Conservation (phyloP, 2,329 filamentous ascomycete species). For the Capronia americana region DNA sequence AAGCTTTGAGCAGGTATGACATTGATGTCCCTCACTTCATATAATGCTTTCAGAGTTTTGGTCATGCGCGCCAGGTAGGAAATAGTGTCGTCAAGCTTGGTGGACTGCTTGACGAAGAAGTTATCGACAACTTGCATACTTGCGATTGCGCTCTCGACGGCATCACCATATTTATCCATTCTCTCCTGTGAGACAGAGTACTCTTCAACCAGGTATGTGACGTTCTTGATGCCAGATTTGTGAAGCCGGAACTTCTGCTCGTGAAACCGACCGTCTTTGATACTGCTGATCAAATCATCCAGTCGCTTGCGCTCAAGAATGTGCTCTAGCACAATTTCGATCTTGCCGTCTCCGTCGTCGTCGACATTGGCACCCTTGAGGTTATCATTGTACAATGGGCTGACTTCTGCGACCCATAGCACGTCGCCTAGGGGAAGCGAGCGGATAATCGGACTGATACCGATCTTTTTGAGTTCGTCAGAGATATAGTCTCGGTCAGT, state of each 20-base stretch:
- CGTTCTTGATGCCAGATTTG: slow-evolving; percentile 74
- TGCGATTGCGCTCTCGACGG: slow-evolving; percentile 74
- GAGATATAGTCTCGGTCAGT: slow-evolving; percentile 79
- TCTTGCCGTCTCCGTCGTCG: slow-evolving; percentile 56
- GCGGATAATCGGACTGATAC: slow-evolving; percentile 70
- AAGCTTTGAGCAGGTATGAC: slow-evolving; percentile 33
- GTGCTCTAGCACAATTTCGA: slow-evolving; percentile 78
- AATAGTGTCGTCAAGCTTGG: slow-evolving; percentile 78
- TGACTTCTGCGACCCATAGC: slow-evolving; percentile 78
- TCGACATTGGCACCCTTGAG: slow-evolving; percentile 35
- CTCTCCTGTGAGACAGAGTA: slow-evolving; percentile 65
- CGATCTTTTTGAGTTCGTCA: slow-evolving; percentile 71
- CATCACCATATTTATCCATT: slow-evolving; percentile 66
- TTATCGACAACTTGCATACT: slow-evolving; percentile 79
- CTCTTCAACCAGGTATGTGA: slow-evolving; percentile 80
- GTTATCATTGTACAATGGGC: slow-evolving; percentile 65
- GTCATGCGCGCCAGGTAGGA: slow-evolving; percentile 77
- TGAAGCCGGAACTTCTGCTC: slow-evolving; percentile 83
- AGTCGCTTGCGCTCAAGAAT: slow-evolving; percentile 81
- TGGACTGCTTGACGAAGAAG: slow-evolving; percentile 78
- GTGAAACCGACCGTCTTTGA: slow-evolving; percentile 81
- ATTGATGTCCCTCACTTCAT: slow-evolving; percentile 48
- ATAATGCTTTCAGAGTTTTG: slow-evolving; percentile 67
- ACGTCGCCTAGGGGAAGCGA: slow-evolving; percentile 75
- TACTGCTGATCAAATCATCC: slow-evolving; percentile 78